A percentile compares a stretch with the other conserved stretches of the same genome.
These are phyloP conservation scores for Thymus mandschuricus DNA, from an alignment of 257 asterid genomes.

Conservation along the genomic window DNA sequence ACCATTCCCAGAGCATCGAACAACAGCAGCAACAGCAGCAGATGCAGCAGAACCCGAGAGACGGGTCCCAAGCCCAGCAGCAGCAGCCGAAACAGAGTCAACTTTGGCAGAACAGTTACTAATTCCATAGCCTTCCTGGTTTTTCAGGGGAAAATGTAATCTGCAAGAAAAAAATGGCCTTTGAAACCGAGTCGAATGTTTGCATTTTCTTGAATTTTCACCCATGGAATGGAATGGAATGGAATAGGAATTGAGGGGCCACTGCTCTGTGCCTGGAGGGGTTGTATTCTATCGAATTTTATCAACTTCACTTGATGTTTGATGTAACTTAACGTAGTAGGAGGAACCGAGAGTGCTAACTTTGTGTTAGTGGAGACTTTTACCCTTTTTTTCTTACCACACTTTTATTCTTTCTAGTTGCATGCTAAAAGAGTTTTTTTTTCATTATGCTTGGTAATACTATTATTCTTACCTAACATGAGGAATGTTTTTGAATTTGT, in stretches of 20 bases:
- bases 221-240: constrained; percentile 26
- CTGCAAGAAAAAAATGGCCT: constrained; percentile 44
- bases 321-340: constrained; percentile 30
- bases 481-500: no score
- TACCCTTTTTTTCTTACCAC: constrained; percentile 6
- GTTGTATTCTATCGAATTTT: constrained; percentile 32
- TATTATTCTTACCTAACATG: no score
- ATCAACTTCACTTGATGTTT: constrained; percentile 16
- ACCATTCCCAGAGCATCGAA: constrained; percentile 71
- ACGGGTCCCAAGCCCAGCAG: constrained; percentile 72
- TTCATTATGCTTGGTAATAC: no score
- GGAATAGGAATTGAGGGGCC: constrained; percentile 41
- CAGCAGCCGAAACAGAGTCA: constrained; percentile 72
- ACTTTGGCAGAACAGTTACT: constrained; percentile 83
- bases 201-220: constrained; percentile 21
- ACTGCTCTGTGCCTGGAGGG: constrained; percentile 43
- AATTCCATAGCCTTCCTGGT: constrained; percentile 39
- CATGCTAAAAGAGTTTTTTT: neutral
- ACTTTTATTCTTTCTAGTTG: constrained; percentile 2
- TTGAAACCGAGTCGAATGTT: constrained; percentile 22
- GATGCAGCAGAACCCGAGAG: constrained; percentile 67
- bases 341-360: constrained; percentile 41
- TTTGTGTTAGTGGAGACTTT: constrained; percentile 33
- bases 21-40: constrained; percentile 69
- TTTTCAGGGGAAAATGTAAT: constrained; percentile 44